phyloP scores from a whole-genome alignment of 139 green algal genomes.

The Coccomyxa sp. region DNA sequence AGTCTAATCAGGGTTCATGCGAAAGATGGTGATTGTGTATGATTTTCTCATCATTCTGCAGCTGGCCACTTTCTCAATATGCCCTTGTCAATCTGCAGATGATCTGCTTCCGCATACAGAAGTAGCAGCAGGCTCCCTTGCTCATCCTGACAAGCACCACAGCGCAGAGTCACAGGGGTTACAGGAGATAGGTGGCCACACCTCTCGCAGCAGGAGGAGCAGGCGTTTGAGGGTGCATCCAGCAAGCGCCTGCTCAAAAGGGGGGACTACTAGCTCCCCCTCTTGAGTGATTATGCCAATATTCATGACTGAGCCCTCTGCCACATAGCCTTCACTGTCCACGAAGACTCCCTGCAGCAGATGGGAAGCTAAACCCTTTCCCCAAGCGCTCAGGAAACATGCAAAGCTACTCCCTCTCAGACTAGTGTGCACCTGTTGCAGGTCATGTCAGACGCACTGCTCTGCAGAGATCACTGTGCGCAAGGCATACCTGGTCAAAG shows the following conservation, averaged over 20 bases:
- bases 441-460: too few relatives aligned
- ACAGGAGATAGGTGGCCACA: constrained; percentile 12
- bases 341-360: constrained; percentile 67
- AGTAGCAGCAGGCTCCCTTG: not conserved
- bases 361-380: too few relatives aligned
- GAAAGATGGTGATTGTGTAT: constrained; percentile 48
- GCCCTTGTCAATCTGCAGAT: too few relatives aligned
- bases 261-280: constrained; percentile 49
- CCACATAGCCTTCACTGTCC: constrained; percentile 61
- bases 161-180: not conserved
- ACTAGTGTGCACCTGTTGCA: too few relatives aligned
- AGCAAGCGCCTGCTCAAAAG: constrained; percentile 16
- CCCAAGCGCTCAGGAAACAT: too few relatives aligned
- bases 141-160: not conserved
- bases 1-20: constrained; percentile 32
- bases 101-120: not conserved
- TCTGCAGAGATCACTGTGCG: too few relatives aligned
- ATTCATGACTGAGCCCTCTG: constrained; percentile 61
- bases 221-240: constrained; percentile 58
- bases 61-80: too few relatives aligned
- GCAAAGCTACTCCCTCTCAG: too few relatives aligned
- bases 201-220: constrained; percentile 55
- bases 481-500: constrained; percentile 38
- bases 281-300: constrained; percentile 66
- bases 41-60: constrained; percentile 13